Evolutionary conservation across 495 filamentous ascomycete species (phyloP).

Genomic region (Aspergillus ellipticus): DNA sequence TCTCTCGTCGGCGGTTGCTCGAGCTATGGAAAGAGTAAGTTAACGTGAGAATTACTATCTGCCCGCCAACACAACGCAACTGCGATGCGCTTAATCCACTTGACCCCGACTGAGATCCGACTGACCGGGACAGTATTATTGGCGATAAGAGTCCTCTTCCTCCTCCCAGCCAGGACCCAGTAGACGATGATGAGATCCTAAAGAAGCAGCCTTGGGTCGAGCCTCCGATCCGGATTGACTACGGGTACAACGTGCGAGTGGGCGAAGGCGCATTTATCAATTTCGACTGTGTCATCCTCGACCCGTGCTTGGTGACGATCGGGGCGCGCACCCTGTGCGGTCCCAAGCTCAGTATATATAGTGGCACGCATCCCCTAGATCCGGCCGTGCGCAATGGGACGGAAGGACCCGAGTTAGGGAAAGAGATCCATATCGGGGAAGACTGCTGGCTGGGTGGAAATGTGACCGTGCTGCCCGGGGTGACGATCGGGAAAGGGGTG

Average conservation of each 20-base stretch:
- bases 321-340: slow-evolving; percentile 78
- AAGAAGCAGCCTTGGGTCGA: slow-evolving; percentile 65
- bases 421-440: slow-evolving; percentile 73
- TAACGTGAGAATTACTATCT: neutral
- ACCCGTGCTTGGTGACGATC: slow-evolving; percentile 73
- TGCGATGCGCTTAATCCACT: neutral
- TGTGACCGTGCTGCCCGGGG: slow-evolving; percentile 70
- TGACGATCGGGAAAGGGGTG: slow-evolving; percentile 74
- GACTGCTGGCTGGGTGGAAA: slow-evolving; percentile 89
- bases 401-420: slow-evolving; percentile 70
- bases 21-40: slow-evolving; percentile 75
- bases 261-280: slow-evolving; percentile 73
- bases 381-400: slow-evolving; percentile 69
- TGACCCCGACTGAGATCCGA: neutral
- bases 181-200: slow-evolving; percentile 59
- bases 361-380: slow-evolving; percentile 73
- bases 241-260: slow-evolving; percentile 69
- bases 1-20: slow-evolving; percentile 52
- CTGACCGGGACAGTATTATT: slow-evolving; percentile 45
- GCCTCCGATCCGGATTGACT: slow-evolving; percentile 67
- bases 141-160: slow-evolving; percentile 61
- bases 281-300: slow-evolving; percentile 69
- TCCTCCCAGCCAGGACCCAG: slow-evolving; percentile 44
- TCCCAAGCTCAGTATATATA: slow-evolving; percentile 68
- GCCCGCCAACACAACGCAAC: neutral